Base-by-base conservation (phyloP, 768 basidiomycete genomes). In the Clitopilus passeckerianus region DNA sequence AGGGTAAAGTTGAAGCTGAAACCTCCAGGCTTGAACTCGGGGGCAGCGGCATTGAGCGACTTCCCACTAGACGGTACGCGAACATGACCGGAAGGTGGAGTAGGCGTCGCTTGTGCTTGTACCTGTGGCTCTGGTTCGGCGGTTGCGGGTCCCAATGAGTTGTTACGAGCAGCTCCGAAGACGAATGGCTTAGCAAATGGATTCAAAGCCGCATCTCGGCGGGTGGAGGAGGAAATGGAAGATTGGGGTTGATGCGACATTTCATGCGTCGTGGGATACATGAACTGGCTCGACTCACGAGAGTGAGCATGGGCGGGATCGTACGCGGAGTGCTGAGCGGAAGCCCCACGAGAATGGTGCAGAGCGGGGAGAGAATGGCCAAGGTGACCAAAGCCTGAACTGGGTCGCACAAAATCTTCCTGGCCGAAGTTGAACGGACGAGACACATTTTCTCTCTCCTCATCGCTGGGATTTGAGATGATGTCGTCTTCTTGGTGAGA, bases 381-480 rank as follows among this genome's bases (percentile, higher is more conserved):
- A n/a, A 72, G 70, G 37, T 75, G 75, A 41, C 72, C 75, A 18
- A 72, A 70, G 41, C 74, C 75, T 10, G 83, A 81, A 1, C 75
- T 73, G 5, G 79, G 77, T 1, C 77, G 74, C 7, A 80, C 73
- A 57, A 78, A 80, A 61, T 80, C 83, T 23, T 78, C 72, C 59
- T 80, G 67, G 6, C 77, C 79, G 64, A 82, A 84, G 27, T 79
- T 77, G 63, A 66, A 73, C 61, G 63, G 74, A 64, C 56, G 46
- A 34, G 56, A 61, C 15, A 63, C 50, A 53, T 58, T 63, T 44
- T 72, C 67, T n/a, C 71, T 68, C 18, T 80, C 86, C 66, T 93
- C 91, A 61, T 94, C 92, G 64, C 90, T 92, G 1, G 92, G 92
- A 70, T 94, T 94, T 34, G 92, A 93, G 27, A 91, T 83, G 62